Conservation (phyloP, 805 yeast genomes). For the Pichia californica region DNA sequence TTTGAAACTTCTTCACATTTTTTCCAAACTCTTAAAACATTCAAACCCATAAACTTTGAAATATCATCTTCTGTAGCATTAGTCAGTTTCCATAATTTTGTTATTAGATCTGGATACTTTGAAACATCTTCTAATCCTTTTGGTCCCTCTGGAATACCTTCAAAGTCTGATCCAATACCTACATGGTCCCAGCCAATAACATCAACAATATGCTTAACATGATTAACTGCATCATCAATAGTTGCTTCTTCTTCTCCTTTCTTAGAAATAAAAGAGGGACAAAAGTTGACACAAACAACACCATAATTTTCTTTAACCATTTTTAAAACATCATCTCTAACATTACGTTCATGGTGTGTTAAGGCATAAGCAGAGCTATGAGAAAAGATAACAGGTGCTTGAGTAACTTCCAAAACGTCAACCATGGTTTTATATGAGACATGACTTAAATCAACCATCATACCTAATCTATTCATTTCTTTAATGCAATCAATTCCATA, state of each 20-base stretch:
- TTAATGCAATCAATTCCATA: conserved; percentile 36
- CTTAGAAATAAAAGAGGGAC: conserved; percentile 33
- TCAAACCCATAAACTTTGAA: conserved; percentile 38
- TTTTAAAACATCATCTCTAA: conserved; percentile 40
- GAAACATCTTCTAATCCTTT: conserved; percentile 47
- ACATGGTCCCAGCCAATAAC: conserved; percentile 48
- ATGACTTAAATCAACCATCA: conserved; percentile 48
- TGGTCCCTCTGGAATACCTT: conserved; percentile 42
- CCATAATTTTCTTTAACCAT: conserved; percentile 38
- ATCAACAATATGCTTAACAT: conserved; percentile 37
- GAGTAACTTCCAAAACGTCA: conserved; percentile 35
- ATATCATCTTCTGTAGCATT: conserved; percentile 41
- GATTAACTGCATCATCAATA: conserved; percentile 43
- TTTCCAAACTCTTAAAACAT: conserved; percentile 42
- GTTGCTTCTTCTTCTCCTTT: conserved; percentile 32
- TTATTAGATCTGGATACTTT: conserved; percentile 44
- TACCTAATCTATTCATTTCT: conserved; percentile 49
- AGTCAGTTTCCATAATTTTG: conserved; percentile 22
- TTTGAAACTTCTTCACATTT: conserved; percentile 30
- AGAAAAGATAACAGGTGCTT: conserved; percentile 45
- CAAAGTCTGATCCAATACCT: conserved; percentile 48
- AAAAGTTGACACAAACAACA: conserved; percentile 43
- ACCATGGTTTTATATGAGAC: conserved; percentile 44
- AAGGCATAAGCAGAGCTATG: conserved; percentile 41
- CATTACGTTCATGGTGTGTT: conserved; percentile 39